These are phyloP conservation scores for Carex scoparia DNA, from an alignment of 176 grass and related monocot species.

Conservation along the genomic window DNA sequence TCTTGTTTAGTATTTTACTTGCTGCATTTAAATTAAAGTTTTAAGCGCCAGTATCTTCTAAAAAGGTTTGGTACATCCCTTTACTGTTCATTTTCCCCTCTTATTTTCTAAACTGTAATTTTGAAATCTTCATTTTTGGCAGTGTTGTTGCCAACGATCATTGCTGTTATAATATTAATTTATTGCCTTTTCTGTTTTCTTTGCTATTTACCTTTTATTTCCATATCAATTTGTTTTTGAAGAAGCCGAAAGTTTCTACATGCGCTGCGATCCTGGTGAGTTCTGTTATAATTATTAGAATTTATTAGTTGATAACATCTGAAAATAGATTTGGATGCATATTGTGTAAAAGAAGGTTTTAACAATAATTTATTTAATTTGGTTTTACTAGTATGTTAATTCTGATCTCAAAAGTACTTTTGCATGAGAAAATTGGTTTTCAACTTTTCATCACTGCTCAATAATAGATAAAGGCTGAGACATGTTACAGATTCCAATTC, in stretches of 20 bases:
- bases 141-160: not conserved
- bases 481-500: not conserved
- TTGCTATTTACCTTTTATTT: not conserved
- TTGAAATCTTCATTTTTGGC: too few species aligned
- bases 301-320: not conserved
- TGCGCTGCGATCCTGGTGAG: conserved; percentile 28
- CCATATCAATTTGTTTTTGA: conserved; percentile 5
- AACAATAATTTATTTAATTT: not conserved
- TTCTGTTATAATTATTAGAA: not conserved
- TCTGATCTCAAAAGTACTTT: not conserved
- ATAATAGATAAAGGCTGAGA: not conserved
- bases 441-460: not conserved
- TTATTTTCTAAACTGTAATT: not conserved
- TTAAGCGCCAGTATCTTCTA: not conserved
- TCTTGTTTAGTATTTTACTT: not conserved
- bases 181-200: not conserved
- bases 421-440: not conserved
- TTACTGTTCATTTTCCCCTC: not conserved
- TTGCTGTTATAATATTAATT: not conserved
- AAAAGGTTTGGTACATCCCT: too few species aligned
- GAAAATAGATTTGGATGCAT: not conserved
- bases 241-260: conserved; percentile 35
- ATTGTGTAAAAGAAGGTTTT: not conserved
- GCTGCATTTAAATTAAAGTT: not conserved
- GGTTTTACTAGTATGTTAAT: not conserved